Base-by-base conservation (phyloP, 352 stramenopile genomes). In the Globisporangium irregulare region DNA sequence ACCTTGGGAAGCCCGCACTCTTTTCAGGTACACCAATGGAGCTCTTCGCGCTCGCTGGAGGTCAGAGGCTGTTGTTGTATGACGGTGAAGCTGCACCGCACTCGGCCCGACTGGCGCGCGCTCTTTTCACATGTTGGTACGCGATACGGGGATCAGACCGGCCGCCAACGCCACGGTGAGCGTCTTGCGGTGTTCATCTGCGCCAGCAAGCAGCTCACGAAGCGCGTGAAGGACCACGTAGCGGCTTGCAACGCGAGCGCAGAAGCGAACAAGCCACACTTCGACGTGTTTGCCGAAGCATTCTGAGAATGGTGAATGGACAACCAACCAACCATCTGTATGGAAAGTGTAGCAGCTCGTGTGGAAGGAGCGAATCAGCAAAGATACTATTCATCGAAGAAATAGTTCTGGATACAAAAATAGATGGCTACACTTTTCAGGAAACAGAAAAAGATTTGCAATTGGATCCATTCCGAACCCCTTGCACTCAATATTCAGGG, bases 201-300 rank as follows among this genome's bases (percentile, higher is more conserved):
- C 67, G 68, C 70, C 22, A 73, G 55, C 15, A 46, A 41, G 36
- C 9, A 25, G 9, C 64, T 75, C n/a, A 67, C 75, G 12, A 68
- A 58, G 41, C 51, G 34, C n/a, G 59, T 82, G 59, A 82, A 82
- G 64, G 18, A 58, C 55, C 63, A 62, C 0, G 64, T 70, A n/a
- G 68, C 71, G 3, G 41, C n/a, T 4, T 51, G 54, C 9, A 58
- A 53, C 51, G 63, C 63, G 29, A 18, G 10, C 1, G 3, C 18
- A 56, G 41, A 22, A 7, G 10, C n/a, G 18, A 36, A 22, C 36
- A 3, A 0, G 2, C 14, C 27, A 4, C 29, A 48, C 34, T 56
- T 82, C 25, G 66, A 81, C 56, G 72, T 69, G 29, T 81, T 72
- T 58, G 64, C 75, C 2, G 75, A 81, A 57, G 29, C 50, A 12